Conservation (phyloP, 2,329 filamentous ascomycete genomes). For the Aureobasidium sp. region DNA sequence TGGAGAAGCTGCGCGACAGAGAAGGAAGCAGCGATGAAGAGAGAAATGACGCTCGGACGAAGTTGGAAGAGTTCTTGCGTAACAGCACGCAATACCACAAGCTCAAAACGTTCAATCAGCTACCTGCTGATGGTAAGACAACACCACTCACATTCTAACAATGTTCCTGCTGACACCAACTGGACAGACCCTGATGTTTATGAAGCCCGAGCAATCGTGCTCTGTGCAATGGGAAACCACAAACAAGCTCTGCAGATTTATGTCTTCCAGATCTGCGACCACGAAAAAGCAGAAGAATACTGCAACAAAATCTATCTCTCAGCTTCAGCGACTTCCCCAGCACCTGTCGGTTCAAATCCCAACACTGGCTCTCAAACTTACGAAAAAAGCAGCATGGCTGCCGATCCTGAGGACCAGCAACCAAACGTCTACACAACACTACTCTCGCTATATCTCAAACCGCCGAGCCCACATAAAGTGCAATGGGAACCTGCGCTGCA, state of each 20-base stretch:
- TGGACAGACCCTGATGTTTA: slow-evolving; percentile 69
- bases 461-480: slow-evolving; percentile 58
- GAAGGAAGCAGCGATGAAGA: slow-evolving; percentile 25
- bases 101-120: slow-evolving; percentile 56
- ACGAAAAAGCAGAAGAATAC: slow-evolving; percentile 91
- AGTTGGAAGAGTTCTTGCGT: slow-evolving; percentile 66
- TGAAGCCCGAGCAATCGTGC: slow-evolving; percentile 80
- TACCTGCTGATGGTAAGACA: slow-evolving; percentile 66
- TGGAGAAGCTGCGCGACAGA: slow-evolving; percentile 42
- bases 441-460: slow-evolving; percentile 79
- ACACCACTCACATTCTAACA: slow-evolving; percentile 12
- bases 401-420: slow-evolving; percentile 42
- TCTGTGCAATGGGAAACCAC: slow-evolving; percentile 92
- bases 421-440: slow-evolving; percentile 88
- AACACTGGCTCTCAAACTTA: slow-evolving; percentile 4
- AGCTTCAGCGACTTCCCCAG: background rate
- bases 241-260: slow-evolving; percentile 96
- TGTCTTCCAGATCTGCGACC: slow-evolving; percentile 86
- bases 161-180: background rate
- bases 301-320: slow-evolving; percentile 75
- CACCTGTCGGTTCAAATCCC: background rate
- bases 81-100: slow-evolving; percentile 70
- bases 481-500: slow-evolving; percentile 67
- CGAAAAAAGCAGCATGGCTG: slow-evolving; percentile 25
- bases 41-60: slow-evolving; percentile 32